phyloP scores from a whole-genome alignment of 768 basidiomycete species.

The Rhizopogon roseolus region DNA sequence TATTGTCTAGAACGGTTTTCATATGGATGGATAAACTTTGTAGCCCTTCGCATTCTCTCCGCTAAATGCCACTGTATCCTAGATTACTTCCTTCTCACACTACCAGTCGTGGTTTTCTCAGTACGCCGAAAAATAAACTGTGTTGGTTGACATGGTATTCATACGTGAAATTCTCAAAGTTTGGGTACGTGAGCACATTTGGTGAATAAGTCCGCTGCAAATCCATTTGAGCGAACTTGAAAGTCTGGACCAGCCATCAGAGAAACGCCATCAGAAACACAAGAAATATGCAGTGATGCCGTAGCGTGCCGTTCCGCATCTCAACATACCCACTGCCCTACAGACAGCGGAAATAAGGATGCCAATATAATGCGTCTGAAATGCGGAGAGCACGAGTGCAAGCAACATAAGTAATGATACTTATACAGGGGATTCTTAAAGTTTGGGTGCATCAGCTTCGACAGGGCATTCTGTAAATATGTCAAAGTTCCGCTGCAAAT shows the following conservation, averaged over 20 bases:
- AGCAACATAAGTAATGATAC: too few species aligned
- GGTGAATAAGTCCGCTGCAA: slow-evolving; percentile 55
- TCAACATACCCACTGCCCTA: too few species aligned
- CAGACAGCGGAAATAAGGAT: too few species aligned
- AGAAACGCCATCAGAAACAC: slow-evolving; percentile 17
- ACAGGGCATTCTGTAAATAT: too few species aligned
- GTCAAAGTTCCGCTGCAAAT: too few species aligned
- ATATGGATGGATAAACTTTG: neutral
- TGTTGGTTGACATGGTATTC: neutral
- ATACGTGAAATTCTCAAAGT: neutral
- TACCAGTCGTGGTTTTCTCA: neutral
- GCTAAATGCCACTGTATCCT: neutral
- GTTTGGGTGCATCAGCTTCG: too few species aligned
- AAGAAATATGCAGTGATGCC: neutral
- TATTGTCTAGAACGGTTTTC: neutral
- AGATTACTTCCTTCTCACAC: neutral
- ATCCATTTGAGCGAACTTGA: slow-evolving; percentile 37
- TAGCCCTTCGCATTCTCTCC: neutral
- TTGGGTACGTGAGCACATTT: slow-evolving; percentile 20
- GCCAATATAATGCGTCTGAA: too few species aligned
- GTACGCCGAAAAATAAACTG: neutral
- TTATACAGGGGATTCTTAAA: too few species aligned
- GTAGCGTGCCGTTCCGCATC: slow-evolving; percentile 42
- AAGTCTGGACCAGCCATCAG: slow-evolving; percentile 29
- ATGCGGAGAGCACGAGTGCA: too few species aligned